A percentile compares a stretch with the other conserved stretches of the same genome.
Evolutionary conservation across 2,329 filamentous ascomycete species (phyloP).

Genomic region (Talaromyces sp.): DNA sequence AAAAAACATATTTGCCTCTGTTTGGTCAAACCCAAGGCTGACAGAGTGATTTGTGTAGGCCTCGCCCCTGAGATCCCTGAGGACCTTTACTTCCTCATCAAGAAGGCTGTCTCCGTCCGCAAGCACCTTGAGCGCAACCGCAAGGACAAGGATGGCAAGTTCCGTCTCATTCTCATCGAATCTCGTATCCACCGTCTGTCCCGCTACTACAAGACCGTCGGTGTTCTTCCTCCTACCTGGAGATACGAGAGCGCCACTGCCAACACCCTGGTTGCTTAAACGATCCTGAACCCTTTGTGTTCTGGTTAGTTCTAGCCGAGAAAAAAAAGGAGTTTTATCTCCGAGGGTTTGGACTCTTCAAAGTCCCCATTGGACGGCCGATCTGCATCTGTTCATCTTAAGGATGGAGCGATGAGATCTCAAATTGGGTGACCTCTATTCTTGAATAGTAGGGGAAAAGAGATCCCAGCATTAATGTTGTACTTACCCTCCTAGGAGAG

Average conservation of each 20-base stretch:
- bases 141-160: constrained; percentile 99
- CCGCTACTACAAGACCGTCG: constrained; percentile 98
- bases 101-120: constrained; percentile 99
- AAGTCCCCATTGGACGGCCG: not conserved
- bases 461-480: not conserved
- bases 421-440: not conserved
- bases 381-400: not conserved
- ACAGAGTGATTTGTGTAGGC: constrained; percentile 89
- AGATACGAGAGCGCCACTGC: constrained; percentile 98
- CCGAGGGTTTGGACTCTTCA: not conserved
- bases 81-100: constrained; percentile 99
- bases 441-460: not conserved
- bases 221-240: constrained; percentile 83
- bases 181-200: constrained; percentile 99
- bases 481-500: not conserved
- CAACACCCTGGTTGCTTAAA: constrained; percentile 87
- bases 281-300: not conserved
- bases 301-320: not conserved
- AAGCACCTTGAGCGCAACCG: constrained; percentile 99
- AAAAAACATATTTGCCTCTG: constrained; percentile 62
- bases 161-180: constrained; percentile 99
- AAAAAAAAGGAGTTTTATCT: not conserved
- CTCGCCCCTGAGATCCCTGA: constrained; percentile 98
- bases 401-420: not conserved
- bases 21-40: constrained; percentile 70